Conservation (phyloP, 2,329 filamentous ascomycete genomes). For the Drechmeria coniospora region DNA sequence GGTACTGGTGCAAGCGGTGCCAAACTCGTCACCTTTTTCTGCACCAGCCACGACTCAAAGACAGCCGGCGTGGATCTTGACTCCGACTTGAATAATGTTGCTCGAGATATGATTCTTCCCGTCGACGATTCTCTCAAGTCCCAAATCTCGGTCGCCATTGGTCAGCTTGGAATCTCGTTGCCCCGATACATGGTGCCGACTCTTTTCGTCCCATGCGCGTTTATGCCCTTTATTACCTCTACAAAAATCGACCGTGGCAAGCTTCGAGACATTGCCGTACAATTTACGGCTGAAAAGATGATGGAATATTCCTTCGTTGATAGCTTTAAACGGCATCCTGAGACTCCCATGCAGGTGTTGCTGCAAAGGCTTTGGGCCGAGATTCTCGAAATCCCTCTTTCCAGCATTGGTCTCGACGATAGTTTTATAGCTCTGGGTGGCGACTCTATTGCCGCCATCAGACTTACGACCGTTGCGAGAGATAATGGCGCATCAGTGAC, state of each 20-base stretch:
- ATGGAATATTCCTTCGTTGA: neutral
- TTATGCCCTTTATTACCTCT: constrained; percentile 7
- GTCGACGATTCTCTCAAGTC: neutral
- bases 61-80: constrained; percentile 1
- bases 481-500: neutral
- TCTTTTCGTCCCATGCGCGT: constrained; percentile 3
- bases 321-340: constrained; percentile 1
- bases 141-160: constrained; percentile 1
- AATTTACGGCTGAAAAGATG: neutral
- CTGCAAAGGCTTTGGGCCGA: constrained; percentile 4
- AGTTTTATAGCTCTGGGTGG: constrained; percentile 1
- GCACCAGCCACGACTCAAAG: constrained; percentile 1
- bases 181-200: constrained; percentile 7
- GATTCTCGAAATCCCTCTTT: constrained; percentile 1
- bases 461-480: constrained; percentile 1
- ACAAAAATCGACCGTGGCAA: constrained; percentile 7
- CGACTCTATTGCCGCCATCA: constrained; percentile 9
- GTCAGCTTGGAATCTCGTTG: neutral
- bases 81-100: neutral
- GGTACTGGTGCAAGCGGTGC: neutral
- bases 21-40: neutral
- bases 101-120: neutral
- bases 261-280: neutral
- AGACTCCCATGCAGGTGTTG: neutral
- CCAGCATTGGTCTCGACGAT: neutral